Evolutionary conservation across 2,329 filamentous ascomycete genomes (phyloP).

Genomic region (Botryotinia convoluta): DNA sequence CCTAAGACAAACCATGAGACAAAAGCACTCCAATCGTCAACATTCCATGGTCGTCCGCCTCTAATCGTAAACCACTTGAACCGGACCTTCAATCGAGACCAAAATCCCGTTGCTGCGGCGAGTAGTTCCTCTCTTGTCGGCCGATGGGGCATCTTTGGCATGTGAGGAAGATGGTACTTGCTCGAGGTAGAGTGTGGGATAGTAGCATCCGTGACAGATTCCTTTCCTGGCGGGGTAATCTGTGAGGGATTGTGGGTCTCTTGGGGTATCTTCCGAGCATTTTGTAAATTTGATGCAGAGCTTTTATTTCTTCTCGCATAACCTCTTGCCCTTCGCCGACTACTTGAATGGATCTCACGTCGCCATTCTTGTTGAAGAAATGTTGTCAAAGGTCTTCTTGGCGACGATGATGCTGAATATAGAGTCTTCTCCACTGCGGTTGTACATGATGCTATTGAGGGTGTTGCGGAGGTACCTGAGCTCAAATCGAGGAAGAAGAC

Average conservation of each 20-base stretch:
- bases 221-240: constrained; percentile 23
- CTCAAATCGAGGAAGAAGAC: constrained; percentile 49
- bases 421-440: constrained; percentile 30
- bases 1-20: constrained; percentile 93
- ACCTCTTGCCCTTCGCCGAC: constrained; percentile 30
- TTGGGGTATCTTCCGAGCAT: constrained; percentile 25
- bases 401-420: constrained; percentile 25
- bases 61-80: constrained; percentile 98
- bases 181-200: constrained; percentile 31
- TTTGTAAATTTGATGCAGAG: constrained; percentile 33
- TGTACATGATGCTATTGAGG: constrained; percentile 32
- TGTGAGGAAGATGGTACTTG: constrained; percentile 55
- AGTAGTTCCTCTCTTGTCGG: constrained; percentile 93
- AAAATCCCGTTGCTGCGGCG: constrained; percentile 87
- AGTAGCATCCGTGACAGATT: constrained; percentile 11
- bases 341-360: constrained; percentile 35
- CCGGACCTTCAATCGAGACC: constrained; percentile 82
- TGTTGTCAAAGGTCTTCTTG: constrained; percentile 22
- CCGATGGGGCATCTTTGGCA: constrained; percentile 76
- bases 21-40: constrained; percentile 94
- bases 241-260: constrained; percentile 28
- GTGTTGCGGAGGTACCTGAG: constrained; percentile 41
- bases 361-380: constrained; percentile 32
- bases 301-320: constrained; percentile 36
- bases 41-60: constrained; percentile 89